Conservation (phyloP, 2,329 filamentous ascomycete species). For the Ophiostoma tasmaniense region DNA sequence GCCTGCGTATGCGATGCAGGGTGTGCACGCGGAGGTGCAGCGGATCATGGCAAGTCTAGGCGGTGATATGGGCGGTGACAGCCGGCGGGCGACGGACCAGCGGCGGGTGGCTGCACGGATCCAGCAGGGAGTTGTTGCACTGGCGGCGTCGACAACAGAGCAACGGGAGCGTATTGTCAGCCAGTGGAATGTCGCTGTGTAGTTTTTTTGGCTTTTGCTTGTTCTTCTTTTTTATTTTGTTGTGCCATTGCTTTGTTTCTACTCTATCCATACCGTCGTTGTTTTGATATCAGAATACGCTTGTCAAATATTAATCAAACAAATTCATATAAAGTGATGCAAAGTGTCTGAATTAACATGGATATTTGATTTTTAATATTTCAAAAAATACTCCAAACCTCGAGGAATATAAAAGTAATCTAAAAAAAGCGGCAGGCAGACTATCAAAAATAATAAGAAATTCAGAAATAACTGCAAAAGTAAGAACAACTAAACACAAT, state of each 20-base stretch:
- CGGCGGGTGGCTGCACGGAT: slow-evolving; percentile 8
- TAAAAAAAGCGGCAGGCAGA: too few relatives aligned
- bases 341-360: too few relatives aligned
- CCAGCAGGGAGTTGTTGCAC: slow-evolving; percentile 12
- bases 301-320: too few relatives aligned
- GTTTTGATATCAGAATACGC: too few relatives aligned
- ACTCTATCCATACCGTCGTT: too few relatives aligned
- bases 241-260: too few relatives aligned
- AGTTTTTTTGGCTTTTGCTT: background rate
- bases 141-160: background rate
- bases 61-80: background rate
- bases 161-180: background rate
- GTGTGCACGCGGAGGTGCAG: slow-evolving; percentile 67
- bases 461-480: background rate
- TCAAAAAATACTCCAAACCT: too few relatives aligned
- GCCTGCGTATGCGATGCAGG: slow-evolving; percentile 76
- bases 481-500: background rate
- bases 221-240: too few relatives aligned
- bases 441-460: too few relatives aligned
- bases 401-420: too few relatives aligned
- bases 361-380: too few relatives aligned
- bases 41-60: background rate
- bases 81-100: background rate
- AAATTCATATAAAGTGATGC: too few relatives aligned
- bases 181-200: background rate